Percentiles rank a stretch among this genome's conserved stretches.
Evolutionary conservation across 2,329 filamentous ascomycete genomes (phyloP).

Genomic region (Microcyclosporella mali): DNA sequence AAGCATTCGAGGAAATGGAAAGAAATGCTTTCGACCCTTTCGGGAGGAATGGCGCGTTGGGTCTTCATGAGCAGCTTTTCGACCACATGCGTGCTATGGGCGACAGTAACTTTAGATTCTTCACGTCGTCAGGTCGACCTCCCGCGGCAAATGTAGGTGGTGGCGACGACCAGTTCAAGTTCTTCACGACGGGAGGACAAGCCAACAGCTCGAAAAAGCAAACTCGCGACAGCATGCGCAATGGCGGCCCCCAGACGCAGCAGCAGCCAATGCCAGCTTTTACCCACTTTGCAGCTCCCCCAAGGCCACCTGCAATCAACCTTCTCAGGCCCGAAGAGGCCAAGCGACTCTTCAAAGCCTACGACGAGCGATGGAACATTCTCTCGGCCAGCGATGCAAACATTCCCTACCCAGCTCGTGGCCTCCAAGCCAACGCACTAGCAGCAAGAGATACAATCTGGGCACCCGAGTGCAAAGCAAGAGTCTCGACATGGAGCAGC

Average conservation of each 20-base stretch:
- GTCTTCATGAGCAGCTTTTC: constrained; percentile 16
- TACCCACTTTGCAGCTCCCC: constrained; percentile 10
- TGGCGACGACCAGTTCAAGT: neutral
- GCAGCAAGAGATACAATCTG: constrained; percentile 22
- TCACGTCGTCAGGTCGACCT: constrained; percentile 14
- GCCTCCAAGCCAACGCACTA: constrained; percentile 23
- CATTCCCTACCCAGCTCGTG: constrained; percentile 28
- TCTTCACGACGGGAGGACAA: neutral
- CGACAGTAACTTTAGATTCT: constrained; percentile 15
- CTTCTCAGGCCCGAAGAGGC: constrained; percentile 25
- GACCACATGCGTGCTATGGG: constrained; percentile 7
- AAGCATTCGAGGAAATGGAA: constrained; percentile 13
- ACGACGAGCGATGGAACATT: constrained; percentile 26
- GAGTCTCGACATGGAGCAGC: constrained; percentile 26
- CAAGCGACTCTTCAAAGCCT: constrained; percentile 21
- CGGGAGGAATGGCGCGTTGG: constrained; percentile 4
- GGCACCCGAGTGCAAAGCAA: constrained; percentile 19
- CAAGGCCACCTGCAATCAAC: constrained; percentile 19
- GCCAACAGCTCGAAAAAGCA: constrained; percentile 11
- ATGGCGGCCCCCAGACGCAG: constrained; percentile 4
- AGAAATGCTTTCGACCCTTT: constrained; percentile 12
- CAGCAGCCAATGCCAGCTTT: constrained; percentile 3
- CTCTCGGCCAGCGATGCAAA: constrained; percentile 21
- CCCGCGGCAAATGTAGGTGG: constrained; percentile 1
- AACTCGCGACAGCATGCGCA: constrained; percentile 12